Base-by-base conservation (phyloP, 1,284 basidiomycete species). In the Cryptococcus maquisensis region DNA sequence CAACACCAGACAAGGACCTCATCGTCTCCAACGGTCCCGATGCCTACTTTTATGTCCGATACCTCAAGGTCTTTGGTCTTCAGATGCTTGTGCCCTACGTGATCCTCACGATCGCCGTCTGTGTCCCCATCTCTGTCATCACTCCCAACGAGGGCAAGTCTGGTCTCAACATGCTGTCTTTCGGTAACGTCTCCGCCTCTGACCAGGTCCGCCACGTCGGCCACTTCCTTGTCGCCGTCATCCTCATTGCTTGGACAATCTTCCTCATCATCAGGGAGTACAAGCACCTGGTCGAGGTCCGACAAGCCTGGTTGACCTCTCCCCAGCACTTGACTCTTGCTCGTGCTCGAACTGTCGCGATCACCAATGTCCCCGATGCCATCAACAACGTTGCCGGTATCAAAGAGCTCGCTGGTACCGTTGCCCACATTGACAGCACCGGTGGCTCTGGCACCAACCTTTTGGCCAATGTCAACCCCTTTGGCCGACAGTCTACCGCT, bases 11-110 rank as follows among this genome's bases (percentile, higher is more conserved):
- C 51, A 54, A 54, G 7, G 60, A 72, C 16, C 59, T 76, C 48
- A 69, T 62, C 48, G 72, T 81, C 81, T 56, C 84, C 56, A 95
- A 96, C 62, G 94, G 95, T 36, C 82, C 90, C 56, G 95, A 98
- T 70, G 89, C 92, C 32, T 98, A 95, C 79, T 86, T 96, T 71
- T 97, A 90, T 67, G 84, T 96, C 46, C 86, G 90, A 52, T 98
- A 79, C 63, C 43, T 74, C 58, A 77, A 74, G 58, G 63, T 76
- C 47, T 74, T 77, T 37, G 69, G 75, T 18, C 53, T 87, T 51
- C 83, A 85, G 65, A 79, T 94, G 51, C 82, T 96, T 65, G 68
- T 89, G 2, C 91, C 92, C 20, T 95, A 69, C 88, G 85, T 88
- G 54, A 47, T 76, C 54, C 62, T 80, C 46, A 76, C 78, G 21